These are phyloP conservation scores for Phytophthora cajani DNA, from an alignment of 352 stramenopile species.

Conservation along the genomic window DNA sequence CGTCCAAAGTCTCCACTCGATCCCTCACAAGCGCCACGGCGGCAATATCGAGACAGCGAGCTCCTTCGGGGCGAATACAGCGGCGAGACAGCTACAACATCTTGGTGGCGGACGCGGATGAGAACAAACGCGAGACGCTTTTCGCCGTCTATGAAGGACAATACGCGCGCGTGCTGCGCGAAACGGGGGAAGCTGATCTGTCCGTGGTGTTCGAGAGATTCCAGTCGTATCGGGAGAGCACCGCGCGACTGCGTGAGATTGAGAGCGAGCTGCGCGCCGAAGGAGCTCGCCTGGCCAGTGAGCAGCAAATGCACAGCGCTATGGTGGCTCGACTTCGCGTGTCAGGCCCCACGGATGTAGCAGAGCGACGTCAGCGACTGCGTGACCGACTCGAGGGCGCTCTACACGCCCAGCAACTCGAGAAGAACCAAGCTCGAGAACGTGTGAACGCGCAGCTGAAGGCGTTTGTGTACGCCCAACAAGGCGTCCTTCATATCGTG, in stretches of 20 bases:
- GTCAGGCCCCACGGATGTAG: slow-evolving; percentile 55
- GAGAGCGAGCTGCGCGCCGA: slow-evolving; percentile 45
- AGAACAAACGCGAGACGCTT: slow-evolving; percentile 51
- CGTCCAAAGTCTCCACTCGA: slow-evolving; percentile 14
- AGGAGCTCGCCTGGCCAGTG: slow-evolving; percentile 34
- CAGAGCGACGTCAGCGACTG: slow-evolving; percentile 58
- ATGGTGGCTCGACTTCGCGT: slow-evolving; percentile 51
- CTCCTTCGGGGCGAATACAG: slow-evolving; percentile 15
- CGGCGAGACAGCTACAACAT: slow-evolving; percentile 42
- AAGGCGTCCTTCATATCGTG: slow-evolving; percentile 63
- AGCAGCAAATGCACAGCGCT: slow-evolving; percentile 34
- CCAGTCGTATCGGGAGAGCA: slow-evolving; percentile 42
- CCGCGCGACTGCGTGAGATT: slow-evolving; percentile 54
- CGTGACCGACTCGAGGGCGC: slow-evolving; percentile 61
- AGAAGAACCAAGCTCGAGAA: slow-evolving; percentile 51
- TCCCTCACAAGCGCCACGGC: slow-evolving; percentile 16
- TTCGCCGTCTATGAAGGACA: slow-evolving; percentile 69
- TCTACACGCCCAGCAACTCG: slow-evolving; percentile 42
- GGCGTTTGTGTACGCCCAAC: slow-evolving; percentile 62
- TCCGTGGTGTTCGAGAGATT: slow-evolving; percentile 59
- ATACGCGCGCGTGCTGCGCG: slow-evolving; percentile 56
- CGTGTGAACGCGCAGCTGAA: slow-evolving; percentile 51
- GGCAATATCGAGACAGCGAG: slow-evolving; percentile 15
- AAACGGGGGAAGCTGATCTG: slow-evolving; percentile 61
- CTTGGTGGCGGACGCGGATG: slow-evolving; percentile 26